Base-by-base conservation (phyloP, 306 rosid species). In the Rosa multiflora region DNA sequence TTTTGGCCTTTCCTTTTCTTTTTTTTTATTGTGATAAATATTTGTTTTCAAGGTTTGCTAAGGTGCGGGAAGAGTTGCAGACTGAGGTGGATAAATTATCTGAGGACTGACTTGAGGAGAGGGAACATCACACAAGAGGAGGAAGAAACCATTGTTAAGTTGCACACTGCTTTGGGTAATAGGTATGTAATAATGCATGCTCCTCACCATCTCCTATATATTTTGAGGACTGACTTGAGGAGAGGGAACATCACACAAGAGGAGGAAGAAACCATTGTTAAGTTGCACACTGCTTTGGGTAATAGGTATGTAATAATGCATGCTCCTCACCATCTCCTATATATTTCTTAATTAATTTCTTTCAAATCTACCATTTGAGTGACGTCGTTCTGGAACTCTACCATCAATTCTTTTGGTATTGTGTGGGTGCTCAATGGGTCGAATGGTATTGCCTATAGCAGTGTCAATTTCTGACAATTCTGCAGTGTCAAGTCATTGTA, bases 51-150 rank as follows among this genome's bases (percentile, higher is more conserved):
- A 92, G 97, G 97, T 49, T 80, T 91, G 89, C 78, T 81, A 11
- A 88, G 97, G 86, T 89, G 94, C 77, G 97, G 97, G 58, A 91
- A 91, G 85, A 91, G 98, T 79, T 91, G 98, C 67, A 90, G 98
- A 85, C 84, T 94, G 73, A 90, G 98, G 78, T 94, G 98, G 98
- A 94, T 90, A 8, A 94, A 94, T 77, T 91, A 91, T 75, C 82
- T 94, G 81, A 86, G 98, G 80, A 84, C 87, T 52, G 94, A 91
- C 53, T 89, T 94, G 79, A 94, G 90, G 96, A 91, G 98, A 86
- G 97, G 98, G 15, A 94, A 90, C 86, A 88, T 94, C 74, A 89
- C 91, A 67, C 71, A 89, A 66, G 86, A 86, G n/a, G 98, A 94
- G 77, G 98, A 94, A 83, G 92, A 90, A 79, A 87, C 83, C 84